Evolutionary conservation across 2,329 filamentous ascomycete genomes (phyloP), one percentile per base, ranked within the genome.

Genomic region (Monosporascus cannonballus): DNA sequence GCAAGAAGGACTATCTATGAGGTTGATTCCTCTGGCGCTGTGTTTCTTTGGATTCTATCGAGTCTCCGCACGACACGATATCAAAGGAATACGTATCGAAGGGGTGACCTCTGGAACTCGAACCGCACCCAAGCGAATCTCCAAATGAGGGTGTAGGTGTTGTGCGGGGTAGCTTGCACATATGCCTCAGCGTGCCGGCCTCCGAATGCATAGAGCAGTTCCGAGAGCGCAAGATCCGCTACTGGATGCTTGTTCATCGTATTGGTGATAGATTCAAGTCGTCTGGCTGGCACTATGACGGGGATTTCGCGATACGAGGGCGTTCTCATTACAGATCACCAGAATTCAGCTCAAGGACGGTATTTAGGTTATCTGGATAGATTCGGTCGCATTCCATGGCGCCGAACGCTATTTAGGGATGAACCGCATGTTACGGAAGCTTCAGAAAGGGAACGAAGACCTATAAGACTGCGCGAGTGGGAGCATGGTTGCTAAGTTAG

Each of bases 1-100:
- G 85, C 73, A 97, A 97, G 83, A 96, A 96, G 84, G 90, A 96
- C 66, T 96, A 96, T 67, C 78, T 96, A 51, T 96, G 73, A 84
- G 38, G 20, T 15, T 47, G 22, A 24, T 47, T 8, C 18, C 14
- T 37, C 34, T 20, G 24, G 17, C n/a, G 22, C n/a, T 18, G 14
- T 18, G 18, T 27, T 34, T 47, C 25, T 47, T 27, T 25, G 25
- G 25, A 14, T 36, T 2, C 18, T 25, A n/a, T 14, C 9, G 25
- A 24, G 17, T 30, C 24, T 18, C 18, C 20, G 45, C 24, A 20
- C 5, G n/a, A 44, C 22, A 24, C 14, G 20, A 37, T 37, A 34
- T 59, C 37, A 63, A 30, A 64, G 37, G 46, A 62, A 64, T 24
- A 58, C 34, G 48, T 65, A 51, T 25, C 56, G 49, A 52, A 58